phyloP scores from a whole-genome alignment of 441 rosid species.

The Populus hybrid region DNA sequence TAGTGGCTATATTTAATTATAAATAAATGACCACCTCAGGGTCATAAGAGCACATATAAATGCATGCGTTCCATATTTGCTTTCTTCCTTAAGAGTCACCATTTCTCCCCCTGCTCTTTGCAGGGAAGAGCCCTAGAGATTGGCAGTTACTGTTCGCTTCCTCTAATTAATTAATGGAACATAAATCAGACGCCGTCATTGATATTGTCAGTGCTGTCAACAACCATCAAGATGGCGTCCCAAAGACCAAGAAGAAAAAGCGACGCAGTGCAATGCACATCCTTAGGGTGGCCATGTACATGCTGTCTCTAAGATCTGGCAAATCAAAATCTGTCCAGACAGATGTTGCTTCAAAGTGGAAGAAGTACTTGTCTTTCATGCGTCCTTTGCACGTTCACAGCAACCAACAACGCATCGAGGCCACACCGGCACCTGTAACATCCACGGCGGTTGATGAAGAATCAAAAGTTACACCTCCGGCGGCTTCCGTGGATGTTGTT shows the following conservation, averaged over 20 bases:
- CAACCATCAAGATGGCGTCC: background rate
- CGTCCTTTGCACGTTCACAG: conserved; percentile 43
- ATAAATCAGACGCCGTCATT: background rate
- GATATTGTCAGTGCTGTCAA: background rate
- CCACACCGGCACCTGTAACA: too few relatives aligned
- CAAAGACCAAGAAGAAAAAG: conserved; percentile 30
- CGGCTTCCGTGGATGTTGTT: background rate
- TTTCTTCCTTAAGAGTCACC: background rate
- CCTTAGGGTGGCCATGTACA: conserved; percentile 41
- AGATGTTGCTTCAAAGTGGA: conserved; percentile 31
- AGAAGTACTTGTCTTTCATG: conserved; percentile 44
- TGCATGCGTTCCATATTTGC: too few relatives aligned
- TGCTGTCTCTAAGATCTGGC: conserved; percentile 34
- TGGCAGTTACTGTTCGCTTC: background rate
- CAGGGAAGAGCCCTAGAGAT: background rate
- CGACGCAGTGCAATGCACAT: conserved; percentile 33
- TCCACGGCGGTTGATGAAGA: background rate
- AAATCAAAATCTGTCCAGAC: conserved; percentile 29
- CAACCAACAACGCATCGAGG: conserved; percentile 10
- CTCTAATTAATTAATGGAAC: conserved; percentile 11
- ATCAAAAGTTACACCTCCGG: too few relatives aligned
- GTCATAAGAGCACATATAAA: too few relatives aligned
- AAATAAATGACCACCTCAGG: background rate
- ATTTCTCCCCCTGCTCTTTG: too few relatives aligned
- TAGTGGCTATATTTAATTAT: background rate